A percentile compares a stretch with the other conserved stretches of the same genome.
Conservation (phyloP, 1,284 basidiomycete species). For the Pholiota adiposa region DNA sequence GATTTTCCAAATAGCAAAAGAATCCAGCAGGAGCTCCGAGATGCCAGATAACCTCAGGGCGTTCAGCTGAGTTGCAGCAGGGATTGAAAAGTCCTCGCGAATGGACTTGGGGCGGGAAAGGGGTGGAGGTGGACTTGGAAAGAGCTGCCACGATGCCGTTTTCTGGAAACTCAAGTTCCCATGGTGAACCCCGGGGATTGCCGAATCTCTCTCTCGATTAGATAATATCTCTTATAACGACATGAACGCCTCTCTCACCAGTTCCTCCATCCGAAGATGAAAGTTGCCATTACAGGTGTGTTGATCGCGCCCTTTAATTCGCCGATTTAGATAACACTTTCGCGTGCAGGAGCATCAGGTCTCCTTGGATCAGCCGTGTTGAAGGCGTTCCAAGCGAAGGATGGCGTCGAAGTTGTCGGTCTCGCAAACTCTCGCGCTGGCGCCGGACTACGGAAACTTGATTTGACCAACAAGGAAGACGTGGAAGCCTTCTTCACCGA, state of each 20-base stretch:
- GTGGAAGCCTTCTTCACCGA: conserved; percentile 54
- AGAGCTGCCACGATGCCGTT: not conserved
- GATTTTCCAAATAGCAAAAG: conserved; percentile 3
- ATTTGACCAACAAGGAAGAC: conserved; percentile 58
- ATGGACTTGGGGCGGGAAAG: not conserved
- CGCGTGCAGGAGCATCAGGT: conserved; percentile 72
- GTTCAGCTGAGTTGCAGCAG: not conserved
- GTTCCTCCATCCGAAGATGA: conserved; percentile 18
- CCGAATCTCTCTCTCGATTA: conserved; percentile 10
- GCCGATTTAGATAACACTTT: not conserved
- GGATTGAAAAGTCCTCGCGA: not conserved
- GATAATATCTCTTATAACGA: not conserved
- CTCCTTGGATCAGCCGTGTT: conserved; percentile 73
- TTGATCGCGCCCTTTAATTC: not conserved
- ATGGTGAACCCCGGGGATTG: conserved; percentile 10
- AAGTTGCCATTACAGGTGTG: conserved; percentile 27
- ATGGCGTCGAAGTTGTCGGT: conserved; percentile 51
- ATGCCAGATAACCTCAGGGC: not conserved
- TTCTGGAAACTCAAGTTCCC: conserved; percentile 3
- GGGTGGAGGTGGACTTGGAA: not conserved
- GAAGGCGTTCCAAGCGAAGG: conserved; percentile 52
- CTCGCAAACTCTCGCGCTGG: conserved; percentile 66
- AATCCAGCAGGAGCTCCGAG: not conserved
- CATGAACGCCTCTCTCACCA: not conserved
- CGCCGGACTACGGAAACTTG: conserved; percentile 57